Conservation (phyloP, 441 rosid genomes). For the Populus hybrid region DNA sequence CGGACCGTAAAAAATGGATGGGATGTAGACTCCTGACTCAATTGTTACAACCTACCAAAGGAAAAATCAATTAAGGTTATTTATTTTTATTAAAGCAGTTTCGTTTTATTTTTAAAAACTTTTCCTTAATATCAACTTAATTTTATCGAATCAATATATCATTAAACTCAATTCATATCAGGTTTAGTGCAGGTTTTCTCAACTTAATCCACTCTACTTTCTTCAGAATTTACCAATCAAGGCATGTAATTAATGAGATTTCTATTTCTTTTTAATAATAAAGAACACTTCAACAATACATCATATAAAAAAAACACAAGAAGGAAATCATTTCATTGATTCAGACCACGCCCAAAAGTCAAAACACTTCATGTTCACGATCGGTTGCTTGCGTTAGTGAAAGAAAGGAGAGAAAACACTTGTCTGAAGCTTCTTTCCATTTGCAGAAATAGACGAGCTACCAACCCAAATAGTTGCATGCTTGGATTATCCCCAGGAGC, state of each 20-base stretch:
- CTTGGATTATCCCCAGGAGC: not conserved
- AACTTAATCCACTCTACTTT: not conserved
- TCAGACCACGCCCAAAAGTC: not conserved
- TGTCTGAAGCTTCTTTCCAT: not conserved
- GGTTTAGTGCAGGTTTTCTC: not conserved
- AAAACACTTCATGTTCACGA: not conserved
- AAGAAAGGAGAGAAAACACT: not conserved
- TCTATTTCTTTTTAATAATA: not conserved
- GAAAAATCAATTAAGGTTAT: not conserved
- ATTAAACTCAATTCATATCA: not conserved
- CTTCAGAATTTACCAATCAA: not conserved
- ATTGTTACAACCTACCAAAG: constrained; percentile 80
- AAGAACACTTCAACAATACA: not conserved
- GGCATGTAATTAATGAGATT: not conserved
- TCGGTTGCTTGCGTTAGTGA: not conserved
- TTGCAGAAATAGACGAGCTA: not conserved
- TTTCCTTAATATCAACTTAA: too few species aligned
- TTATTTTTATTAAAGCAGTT: too few species aligned
- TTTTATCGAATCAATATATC: too few species aligned
- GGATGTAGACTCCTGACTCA: constrained; percentile 92
- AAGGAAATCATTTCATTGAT: not conserved
- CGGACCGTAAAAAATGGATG: constrained; percentile 51
- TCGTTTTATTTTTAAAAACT: too few species aligned
- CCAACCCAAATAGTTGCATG: not conserved
- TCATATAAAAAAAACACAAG: not conserved